Percentiles rank a stretch among this genome's conserved stretches.
Evolutionary conservation across 2,329 filamentous ascomycete genomes (phyloP).

Genomic region (Talaromyces sp.): DNA sequence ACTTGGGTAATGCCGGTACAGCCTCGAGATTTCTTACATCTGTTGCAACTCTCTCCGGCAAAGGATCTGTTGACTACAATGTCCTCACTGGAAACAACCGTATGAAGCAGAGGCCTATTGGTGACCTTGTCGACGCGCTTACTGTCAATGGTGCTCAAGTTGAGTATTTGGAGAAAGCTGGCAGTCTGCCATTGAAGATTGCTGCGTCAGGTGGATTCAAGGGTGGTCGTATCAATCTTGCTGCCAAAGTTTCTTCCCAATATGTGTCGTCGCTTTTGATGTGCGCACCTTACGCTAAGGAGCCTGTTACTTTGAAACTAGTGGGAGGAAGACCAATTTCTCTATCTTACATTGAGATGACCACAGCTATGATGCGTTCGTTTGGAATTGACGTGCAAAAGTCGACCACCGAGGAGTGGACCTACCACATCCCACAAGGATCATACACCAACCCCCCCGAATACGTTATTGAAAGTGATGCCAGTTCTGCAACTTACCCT

Average conservation of each 20-base stretch:
- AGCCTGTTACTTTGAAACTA: slow-evolving; percentile 82
- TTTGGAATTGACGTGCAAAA: slow-evolving; percentile 81
- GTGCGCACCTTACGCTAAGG: slow-evolving; percentile 95
- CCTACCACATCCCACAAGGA: slow-evolving; percentile 88
- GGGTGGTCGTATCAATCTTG: slow-evolving; percentile 85
- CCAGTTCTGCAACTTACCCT: slow-evolving; percentile 95
- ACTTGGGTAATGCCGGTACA: slow-evolving; percentile 94
- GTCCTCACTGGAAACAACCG: slow-evolving; percentile 88
- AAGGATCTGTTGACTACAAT: slow-evolving; percentile 63
- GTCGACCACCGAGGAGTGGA: slow-evolving; percentile 77
- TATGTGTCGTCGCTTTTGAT: slow-evolving; percentile 96
- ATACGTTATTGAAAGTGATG: slow-evolving; percentile 94
- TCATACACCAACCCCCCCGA: slow-evolving; percentile 78
- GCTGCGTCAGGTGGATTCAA: slow-evolving; percentile 78
- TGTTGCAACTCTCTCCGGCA: slow-evolving; percentile 77
- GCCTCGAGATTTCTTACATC: slow-evolving; percentile 94
- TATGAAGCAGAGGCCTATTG: slow-evolving; percentile 95
- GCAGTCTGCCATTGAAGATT: slow-evolving; percentile 80
- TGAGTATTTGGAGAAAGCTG: slow-evolving; percentile 78
- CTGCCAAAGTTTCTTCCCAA: slow-evolving; percentile 96
- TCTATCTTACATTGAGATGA: slow-evolving; percentile 98
- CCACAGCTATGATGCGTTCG: slow-evolving; percentile 91
- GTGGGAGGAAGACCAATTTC: slow-evolving; percentile 98
- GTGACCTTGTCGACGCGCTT: slow-evolving; percentile 86
- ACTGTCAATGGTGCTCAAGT: slow-evolving; percentile 82